These are phyloP conservation scores for Wickerhamiella brachini DNA, from an alignment of 805 yeast genomes.

Conservation along the genomic window DNA sequence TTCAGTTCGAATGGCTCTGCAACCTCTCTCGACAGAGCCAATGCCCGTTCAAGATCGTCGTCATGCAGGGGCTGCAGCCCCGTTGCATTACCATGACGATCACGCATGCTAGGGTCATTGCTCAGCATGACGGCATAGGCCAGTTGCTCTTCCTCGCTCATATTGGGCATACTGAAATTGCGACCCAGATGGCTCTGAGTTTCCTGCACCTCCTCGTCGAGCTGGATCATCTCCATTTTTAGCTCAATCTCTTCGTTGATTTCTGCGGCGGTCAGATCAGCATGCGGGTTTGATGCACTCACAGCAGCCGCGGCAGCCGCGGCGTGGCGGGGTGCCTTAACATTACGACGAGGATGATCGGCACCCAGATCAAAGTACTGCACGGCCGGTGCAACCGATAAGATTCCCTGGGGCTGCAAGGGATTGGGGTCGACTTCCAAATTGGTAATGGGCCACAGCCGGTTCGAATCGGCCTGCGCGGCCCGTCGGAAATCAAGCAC, in stretches of 20 bases:
- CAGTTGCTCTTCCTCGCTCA: conserved; percentile 23
- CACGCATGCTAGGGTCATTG: conserved; percentile 1
- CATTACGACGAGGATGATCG: conserved; percentile 9
- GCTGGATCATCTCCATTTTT: conserved; percentile 16
- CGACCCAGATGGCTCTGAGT: conserved; percentile 9
- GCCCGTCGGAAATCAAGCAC: conserved; percentile 16
- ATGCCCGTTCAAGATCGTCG: conserved; percentile 17
- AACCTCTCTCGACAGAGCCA: conserved; percentile 9
- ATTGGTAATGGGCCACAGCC: conserved; percentile 18
- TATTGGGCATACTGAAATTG: conserved; percentile 8
- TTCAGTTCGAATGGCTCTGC: too few relatives aligned
- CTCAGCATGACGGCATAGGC: conserved; percentile 23
- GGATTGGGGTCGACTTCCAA: conserved; percentile 21
- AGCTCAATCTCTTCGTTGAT: conserved; percentile 16
- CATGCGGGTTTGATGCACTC: not conserved
- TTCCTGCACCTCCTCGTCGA: conserved; percentile 14
- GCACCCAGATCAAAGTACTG: conserved; percentile 23
- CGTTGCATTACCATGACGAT: conserved; percentile 4
- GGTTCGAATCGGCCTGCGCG: conserved; percentile 11
- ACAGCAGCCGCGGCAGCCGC: not conserved
- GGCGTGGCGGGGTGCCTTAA: conserved; percentile 1
- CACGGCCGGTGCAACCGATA: conserved; percentile 18
- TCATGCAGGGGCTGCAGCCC: conserved; percentile 8
- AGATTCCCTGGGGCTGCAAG: conserved; percentile 18
- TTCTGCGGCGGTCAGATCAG: conserved; percentile 4